Conservation (phyloP, 306 rosid genomes). For the Quercus berberidifolia region DNA sequence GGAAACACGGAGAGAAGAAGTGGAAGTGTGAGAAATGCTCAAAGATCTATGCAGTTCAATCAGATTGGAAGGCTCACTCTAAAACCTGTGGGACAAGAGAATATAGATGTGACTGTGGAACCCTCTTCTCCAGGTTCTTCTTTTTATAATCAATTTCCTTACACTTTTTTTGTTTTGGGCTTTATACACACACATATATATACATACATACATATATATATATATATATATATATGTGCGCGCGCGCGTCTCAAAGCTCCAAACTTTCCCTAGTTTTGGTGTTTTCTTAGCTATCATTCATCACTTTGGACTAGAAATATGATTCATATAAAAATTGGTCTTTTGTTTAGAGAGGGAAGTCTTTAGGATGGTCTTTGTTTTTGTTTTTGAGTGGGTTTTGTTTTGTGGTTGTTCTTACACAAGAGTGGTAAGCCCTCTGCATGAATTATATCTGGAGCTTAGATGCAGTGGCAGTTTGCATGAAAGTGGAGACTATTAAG, state of each 20-base stretch:
- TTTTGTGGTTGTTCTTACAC: constrained; percentile 10
- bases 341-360: constrained; percentile 4
- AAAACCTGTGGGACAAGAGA: constrained; percentile 97
- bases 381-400: constrained; percentile 20
- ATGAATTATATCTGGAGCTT: constrained; percentile 23
- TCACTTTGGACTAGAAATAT: not conserved
- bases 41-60: constrained; percentile 91
- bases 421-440: constrained; percentile 27
- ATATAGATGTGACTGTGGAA: constrained; percentile 97
- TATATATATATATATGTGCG: no score
- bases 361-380: not conserved
- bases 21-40: constrained; percentile 98
- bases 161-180: not conserved
- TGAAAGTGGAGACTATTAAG: constrained; percentile 46
- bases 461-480: constrained; percentile 33
- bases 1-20: constrained; percentile 98
- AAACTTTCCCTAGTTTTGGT: not conserved
- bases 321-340: not conserved
- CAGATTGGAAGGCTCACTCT: constrained; percentile 99
- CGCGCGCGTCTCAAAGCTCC: not conserved
- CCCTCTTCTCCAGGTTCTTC: constrained; percentile 84
- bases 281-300: not conserved
- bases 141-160: not conserved
- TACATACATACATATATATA: no score
- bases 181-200: not conserved